Percentiles rank a stretch among this genome's conserved stretches.
Evolutionary conservation across 2,329 filamentous ascomycete species (phyloP).

Genomic region (Exutisphaerella laricina): DNA sequence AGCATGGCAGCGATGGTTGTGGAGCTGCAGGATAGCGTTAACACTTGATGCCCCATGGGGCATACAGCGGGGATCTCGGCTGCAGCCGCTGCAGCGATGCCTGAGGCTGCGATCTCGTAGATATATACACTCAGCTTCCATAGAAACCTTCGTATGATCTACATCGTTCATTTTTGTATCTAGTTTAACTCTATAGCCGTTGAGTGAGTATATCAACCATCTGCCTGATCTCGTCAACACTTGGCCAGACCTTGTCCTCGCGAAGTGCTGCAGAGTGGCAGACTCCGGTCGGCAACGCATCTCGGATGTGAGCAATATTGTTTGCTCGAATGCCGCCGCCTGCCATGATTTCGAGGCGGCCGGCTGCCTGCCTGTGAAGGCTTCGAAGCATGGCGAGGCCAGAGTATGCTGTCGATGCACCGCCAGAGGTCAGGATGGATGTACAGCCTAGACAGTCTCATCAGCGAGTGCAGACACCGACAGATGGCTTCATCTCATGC

Average conservation of each 20-base stretch:
- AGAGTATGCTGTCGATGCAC: slow-evolving; percentile 32
- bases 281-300: slow-evolving; percentile 10
- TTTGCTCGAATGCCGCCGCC: slow-evolving; percentile 47
- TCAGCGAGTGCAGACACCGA: no score
- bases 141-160: no score
- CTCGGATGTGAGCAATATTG: slow-evolving; percentile 37
- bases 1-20: background rate
- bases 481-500: no score
- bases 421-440: slow-evolving; percentile 47
- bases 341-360: slow-evolving; percentile 42
- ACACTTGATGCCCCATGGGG: no score
- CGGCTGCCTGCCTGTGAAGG: slow-evolving; percentile 29
- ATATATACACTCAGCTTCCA: no score
- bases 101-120: no score
- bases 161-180: no score
- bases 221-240: slow-evolving; percentile 12
- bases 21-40: background rate
- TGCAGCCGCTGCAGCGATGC: no score
- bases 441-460: slow-evolving; percentile 33
- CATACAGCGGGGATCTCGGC: no score
- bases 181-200: background rate
- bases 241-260: slow-evolving; percentile 6
- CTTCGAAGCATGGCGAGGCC: slow-evolving; percentile 33
- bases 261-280: slow-evolving; percentile 24
- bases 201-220: slow-evolving; percentile 6